Evolutionary conservation across 208 protist genomes (phyloP).

Genomic region (Naegleria fowleri): DNA sequence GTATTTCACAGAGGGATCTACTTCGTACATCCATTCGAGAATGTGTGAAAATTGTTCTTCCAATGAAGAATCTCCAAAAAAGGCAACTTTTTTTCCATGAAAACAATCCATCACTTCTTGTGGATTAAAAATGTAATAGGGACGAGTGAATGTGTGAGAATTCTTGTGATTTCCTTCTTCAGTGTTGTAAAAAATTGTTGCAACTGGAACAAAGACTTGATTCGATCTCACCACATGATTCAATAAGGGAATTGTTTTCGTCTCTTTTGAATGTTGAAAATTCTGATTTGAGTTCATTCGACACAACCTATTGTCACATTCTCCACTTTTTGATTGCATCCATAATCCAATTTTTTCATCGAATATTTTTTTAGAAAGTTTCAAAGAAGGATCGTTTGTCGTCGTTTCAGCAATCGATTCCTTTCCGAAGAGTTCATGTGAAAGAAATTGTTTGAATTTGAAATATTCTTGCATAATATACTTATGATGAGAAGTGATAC

Average conservation of each 20-base stretch:
- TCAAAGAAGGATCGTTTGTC: neutral
- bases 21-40: neutral
- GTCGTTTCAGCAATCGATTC: no score
- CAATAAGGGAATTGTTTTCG: neutral
- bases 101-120: neutral
- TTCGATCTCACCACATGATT: neutral
- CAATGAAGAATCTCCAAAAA: neutral
- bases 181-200: no score
- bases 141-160: neutral
- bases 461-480: neutral
- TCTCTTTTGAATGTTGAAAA: neutral
- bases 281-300: neutral
- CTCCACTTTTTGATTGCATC: neutral
- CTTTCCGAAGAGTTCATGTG: neutral
- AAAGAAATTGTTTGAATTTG: neutral
- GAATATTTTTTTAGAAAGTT: neutral
- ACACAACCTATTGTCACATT: neutral
- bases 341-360: neutral
- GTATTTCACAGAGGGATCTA: neutral
- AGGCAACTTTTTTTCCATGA: neutral
- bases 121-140: neutral
- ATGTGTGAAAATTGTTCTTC: neutral
- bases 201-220: neutral
- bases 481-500: neutral
- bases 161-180: neutral